Evolutionary conservation across 2,329 filamentous ascomycete genomes (phyloP).

Genomic region (Madurella mycetomatis): DNA sequence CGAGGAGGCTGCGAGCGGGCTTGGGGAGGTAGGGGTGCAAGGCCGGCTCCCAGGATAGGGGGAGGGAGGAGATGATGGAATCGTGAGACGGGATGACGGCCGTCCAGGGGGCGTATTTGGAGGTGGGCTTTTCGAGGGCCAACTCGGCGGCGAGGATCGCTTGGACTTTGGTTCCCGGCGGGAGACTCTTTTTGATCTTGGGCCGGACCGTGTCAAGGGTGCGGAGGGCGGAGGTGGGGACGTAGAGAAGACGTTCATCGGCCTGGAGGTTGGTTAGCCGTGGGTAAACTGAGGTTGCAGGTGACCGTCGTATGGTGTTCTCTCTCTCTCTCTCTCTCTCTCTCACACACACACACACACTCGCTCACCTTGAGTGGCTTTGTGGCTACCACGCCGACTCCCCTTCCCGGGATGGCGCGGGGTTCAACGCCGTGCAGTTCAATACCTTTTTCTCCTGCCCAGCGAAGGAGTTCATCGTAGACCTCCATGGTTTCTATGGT

Average conservation of each 20-base stretch:
- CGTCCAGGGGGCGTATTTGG: constrained; percentile 55
- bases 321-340: too few relatives aligned
- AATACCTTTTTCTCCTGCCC: constrained; percentile 63
- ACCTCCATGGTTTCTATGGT: constrained; percentile 21
- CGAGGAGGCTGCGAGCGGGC: constrained; percentile 42
- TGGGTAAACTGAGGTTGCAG: neutral
- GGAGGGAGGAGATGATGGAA: constrained; percentile 51
- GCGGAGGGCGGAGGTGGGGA: constrained; percentile 61
- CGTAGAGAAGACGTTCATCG: constrained; percentile 55
- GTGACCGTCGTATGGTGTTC: neutral
- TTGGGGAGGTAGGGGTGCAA: constrained; percentile 46
- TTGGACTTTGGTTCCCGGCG: constrained; percentile 58
- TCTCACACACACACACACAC: too few relatives aligned
- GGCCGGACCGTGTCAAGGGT: constrained; percentile 56
- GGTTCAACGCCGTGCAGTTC: constrained; percentile 63
- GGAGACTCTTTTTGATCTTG: constrained; percentile 48
- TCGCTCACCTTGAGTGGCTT: constrained; percentile 63
- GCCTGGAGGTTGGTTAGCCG: constrained; percentile 27
- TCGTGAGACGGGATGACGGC: constrained; percentile 60
- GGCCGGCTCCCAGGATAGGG: constrained; percentile 44
- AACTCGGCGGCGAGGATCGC: constrained; percentile 68
- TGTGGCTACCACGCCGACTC: constrained; percentile 73
- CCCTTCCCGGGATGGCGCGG: constrained; percentile 63
- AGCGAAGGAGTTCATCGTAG: constrained; percentile 55
- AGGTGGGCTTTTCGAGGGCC: constrained; percentile 45